Conservation (phyloP, 2,329 filamentous ascomycete species). For the Colletotrichum musicola region DNA sequence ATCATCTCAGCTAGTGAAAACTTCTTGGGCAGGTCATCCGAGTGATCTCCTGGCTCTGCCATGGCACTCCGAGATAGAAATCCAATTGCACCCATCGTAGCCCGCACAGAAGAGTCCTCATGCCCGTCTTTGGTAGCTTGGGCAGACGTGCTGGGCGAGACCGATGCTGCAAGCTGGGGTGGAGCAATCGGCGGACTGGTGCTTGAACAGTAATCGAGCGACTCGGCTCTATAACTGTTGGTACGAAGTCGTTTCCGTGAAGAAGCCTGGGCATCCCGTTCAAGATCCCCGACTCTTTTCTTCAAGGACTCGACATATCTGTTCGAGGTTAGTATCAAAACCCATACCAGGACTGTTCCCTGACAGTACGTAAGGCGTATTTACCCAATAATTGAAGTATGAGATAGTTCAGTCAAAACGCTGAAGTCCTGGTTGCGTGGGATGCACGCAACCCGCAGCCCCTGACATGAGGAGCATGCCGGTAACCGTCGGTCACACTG, state of each 20-base stretch:
- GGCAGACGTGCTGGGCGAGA: background rate
- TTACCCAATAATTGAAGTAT: slow-evolving; percentile 27
- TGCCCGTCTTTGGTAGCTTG: background rate
- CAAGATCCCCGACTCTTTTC: slow-evolving; percentile 22
- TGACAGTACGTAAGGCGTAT: background rate
- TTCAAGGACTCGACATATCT: slow-evolving; percentile 31
- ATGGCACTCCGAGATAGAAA: slow-evolving; percentile 34
- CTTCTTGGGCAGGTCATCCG: slow-evolving; percentile 10
- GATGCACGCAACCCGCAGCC: slow-evolving; percentile 11
- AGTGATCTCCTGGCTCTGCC: slow-evolving; percentile 24
- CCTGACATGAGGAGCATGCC: slow-evolving; percentile 20
- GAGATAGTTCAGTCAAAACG: slow-evolving; percentile 16
- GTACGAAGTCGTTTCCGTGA: slow-evolving; percentile 24
- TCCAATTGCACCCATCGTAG: slow-evolving; percentile 34
- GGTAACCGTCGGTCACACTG: slow-evolving; percentile 32
- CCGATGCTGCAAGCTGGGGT: background rate
- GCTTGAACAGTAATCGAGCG: too few relatives aligned
- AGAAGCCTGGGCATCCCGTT: slow-evolving; percentile 1
- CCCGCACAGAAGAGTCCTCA: slow-evolving; percentile 33
- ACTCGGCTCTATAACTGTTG: background rate
- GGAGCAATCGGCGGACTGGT: too few relatives aligned
- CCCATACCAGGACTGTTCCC: background rate
- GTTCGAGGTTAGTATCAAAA: background rate
- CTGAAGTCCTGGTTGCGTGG: slow-evolving; percentile 27
- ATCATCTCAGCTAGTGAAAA: slow-evolving; percentile 26